phyloP scores from a whole-genome alignment of 805 yeast genomes.

The Barnettozyma pratensis region DNA sequence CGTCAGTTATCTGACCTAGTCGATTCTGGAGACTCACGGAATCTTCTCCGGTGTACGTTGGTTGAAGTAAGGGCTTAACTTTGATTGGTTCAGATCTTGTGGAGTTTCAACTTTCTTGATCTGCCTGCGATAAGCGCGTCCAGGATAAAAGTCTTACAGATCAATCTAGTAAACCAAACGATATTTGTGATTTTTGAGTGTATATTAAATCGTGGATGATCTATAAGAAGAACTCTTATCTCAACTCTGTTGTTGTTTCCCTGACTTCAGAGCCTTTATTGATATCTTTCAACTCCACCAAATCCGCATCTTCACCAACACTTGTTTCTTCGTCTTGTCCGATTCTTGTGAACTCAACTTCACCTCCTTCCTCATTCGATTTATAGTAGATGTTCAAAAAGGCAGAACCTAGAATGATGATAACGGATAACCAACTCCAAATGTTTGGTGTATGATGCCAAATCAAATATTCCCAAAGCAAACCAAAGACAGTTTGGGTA shows the following conservation, averaged over 20 bases:
- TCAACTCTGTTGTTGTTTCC: not conserved
- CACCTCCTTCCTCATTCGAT: constrained; percentile 19
- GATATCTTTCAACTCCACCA: not conserved
- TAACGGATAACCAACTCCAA: constrained; percentile 59
- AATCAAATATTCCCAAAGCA: constrained; percentile 60
- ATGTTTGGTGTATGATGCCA: constrained; percentile 67
- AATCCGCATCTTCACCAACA: not conserved
- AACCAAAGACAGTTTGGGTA: constrained; percentile 66
- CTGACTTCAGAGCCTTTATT: not conserved
- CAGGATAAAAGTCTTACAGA: too few relatives aligned
- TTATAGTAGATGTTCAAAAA: constrained; percentile 44
- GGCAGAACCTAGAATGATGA: constrained; percentile 45
- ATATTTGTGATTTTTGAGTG: too few relatives aligned
- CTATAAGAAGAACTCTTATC: not conserved
- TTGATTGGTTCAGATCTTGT: too few relatives aligned
- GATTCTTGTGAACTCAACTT: not conserved
- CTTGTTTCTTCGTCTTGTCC: not conserved
- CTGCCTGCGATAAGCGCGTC: too few relatives aligned
- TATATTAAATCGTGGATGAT: not conserved
- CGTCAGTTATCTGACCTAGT: too few relatives aligned
- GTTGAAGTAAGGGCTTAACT: too few relatives aligned
- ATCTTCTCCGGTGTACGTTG: too few relatives aligned
- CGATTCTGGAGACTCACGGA: too few relatives aligned
- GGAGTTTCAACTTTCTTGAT: too few relatives aligned
- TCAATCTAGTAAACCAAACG: too few relatives aligned